phyloP scores from a whole-genome alignment of 116 monocot genomes.

The Iris pallida region DNA sequence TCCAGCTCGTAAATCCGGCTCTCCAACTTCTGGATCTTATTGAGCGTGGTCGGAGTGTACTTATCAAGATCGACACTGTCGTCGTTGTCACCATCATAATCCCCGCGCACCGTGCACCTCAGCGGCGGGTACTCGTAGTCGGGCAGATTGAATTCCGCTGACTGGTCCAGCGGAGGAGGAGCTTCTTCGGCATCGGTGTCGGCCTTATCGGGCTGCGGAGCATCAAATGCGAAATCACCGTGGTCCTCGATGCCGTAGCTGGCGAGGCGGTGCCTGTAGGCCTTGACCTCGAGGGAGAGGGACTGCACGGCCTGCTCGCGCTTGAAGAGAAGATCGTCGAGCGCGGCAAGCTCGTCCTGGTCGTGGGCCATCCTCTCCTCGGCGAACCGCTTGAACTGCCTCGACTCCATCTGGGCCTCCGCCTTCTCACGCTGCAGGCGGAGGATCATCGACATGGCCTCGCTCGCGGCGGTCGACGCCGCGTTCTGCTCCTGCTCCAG shows the following conservation, averaged over 20 bases:
- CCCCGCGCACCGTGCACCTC: conserved; percentile 20
- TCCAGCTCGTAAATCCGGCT: conserved; percentile 40
- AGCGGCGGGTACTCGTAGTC: conserved; percentile 27
- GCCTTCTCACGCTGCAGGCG: conserved; percentile 74
- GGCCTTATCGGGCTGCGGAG: neutral
- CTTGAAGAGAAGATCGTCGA: conserved; percentile 48
- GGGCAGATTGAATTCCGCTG: neutral
- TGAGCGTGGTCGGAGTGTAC: conserved; percentile 1
- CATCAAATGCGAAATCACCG: neutral
- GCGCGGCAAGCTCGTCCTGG: conserved; percentile 34
- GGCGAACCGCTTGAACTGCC: conserved; percentile 52
- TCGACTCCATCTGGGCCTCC: conserved; percentile 59
- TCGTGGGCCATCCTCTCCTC: conserved; percentile 67
- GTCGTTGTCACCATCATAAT: conserved; percentile 2
- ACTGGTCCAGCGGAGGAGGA: neutral
- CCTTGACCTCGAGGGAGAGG: conserved; percentile 29
- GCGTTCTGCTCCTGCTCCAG: conserved; percentile 63
- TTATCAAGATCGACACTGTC: conserved; percentile 22
- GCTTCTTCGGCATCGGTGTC: neutral
- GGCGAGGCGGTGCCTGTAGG: conserved; percentile 34
- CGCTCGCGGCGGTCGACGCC: conserved; percentile 45
- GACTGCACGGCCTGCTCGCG: conserved; percentile 37
- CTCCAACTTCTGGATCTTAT: conserved; percentile 25
- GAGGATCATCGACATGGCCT: conserved; percentile 76
- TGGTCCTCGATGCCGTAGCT: conserved; percentile 24